phyloP scores from a whole-genome alignment of 805 yeast species.

The Wickerhamomyces rabaulensis region DNA sequence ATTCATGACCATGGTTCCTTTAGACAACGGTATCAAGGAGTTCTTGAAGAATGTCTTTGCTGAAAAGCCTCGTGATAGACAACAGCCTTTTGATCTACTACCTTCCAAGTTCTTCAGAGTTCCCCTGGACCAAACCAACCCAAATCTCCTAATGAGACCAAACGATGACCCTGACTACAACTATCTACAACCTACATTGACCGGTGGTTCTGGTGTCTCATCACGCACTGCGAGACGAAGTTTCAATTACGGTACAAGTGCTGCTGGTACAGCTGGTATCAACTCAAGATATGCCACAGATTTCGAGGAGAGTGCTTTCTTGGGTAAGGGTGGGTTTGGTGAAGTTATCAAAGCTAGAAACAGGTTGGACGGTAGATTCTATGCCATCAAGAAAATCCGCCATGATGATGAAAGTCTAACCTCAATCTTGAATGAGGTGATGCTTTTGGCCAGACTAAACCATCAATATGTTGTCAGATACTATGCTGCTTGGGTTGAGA shows the following conservation, averaged over 20 bases:
- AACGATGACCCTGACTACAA: constrained; percentile 14
- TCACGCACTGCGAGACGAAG: constrained; percentile 30
- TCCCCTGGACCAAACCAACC: constrained; percentile 42
- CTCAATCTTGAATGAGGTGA: constrained; percentile 82
- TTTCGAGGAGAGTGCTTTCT: constrained; percentile 86
- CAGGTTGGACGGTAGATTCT: constrained; percentile 87
- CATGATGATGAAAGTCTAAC: constrained; percentile 79
- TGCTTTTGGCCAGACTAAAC: constrained; percentile 83
- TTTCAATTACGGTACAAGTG: constrained; percentile 32
- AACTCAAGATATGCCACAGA: constrained; percentile 81
- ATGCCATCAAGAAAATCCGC: constrained; percentile 88
- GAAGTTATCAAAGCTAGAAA: constrained; percentile 97
- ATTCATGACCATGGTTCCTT: constrained; percentile 42
- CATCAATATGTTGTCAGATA: constrained; percentile 96
- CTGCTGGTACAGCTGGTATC: constrained; percentile 19
- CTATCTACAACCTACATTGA: constrained; percentile 20
- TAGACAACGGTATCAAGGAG: constrained; percentile 58
- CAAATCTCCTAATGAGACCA: constrained; percentile 16
- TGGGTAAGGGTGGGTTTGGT: constrained; percentile 96
- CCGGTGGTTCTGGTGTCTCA: constrained; percentile 21
- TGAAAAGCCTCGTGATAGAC: constrained; percentile 60
- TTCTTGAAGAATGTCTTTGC: constrained; percentile 65
- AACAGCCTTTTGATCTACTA: constrained; percentile 78
- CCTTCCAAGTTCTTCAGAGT: constrained; percentile 81
- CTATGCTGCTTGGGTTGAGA: constrained; percentile 97